Evolutionary conservation across 257 asterid species (phyloP), one percentile per base, ranked within the genome.

Genomic region (Solanum arcanum): DNA sequence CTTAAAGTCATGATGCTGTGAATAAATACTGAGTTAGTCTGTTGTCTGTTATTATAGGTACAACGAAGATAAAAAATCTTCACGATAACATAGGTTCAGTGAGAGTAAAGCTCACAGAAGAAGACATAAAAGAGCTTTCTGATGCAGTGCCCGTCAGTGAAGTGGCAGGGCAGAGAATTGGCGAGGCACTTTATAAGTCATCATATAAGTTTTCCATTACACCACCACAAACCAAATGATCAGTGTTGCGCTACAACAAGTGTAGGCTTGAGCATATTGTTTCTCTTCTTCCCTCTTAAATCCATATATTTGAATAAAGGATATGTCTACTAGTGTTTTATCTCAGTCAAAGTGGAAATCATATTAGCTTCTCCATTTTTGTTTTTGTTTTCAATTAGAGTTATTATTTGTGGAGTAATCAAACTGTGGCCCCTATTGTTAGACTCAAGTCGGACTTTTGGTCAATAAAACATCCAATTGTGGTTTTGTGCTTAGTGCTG

Each of bases 31-130:
- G 42, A 46, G 25, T 46, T 25, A 44, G 41, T 62, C 29, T 80
- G 42, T 29, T 47, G 27, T 10, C 85, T 80, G 42, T 27, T 78
- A 46, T 29, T 47, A 47, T 47, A 94, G 97, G 97, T 87, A 93
- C 97, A 18, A 93, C 94, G 7, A 94, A 94, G 90, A 89, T 90
- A 15, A 91, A 89, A 35, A 90, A 94, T 89, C 93, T 94, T 16
- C 90, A 89, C 4, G 94, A 94, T 18, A 94, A 93, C 44, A 83
- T 92, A 2, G 94, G 94, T 75, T 90, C 94, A 6, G 86, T 92
- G 90, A 90, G 86, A 56, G 92, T 93, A 56, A 92, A 91, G 70
- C 95, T 94, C n/a, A 90, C 90, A 1, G 70, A 83, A 23, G 91
- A 91, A 52, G 94, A 94, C 35, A 31, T 91, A 85, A 89, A 91